These are phyloP conservation scores for Fonsecaea erecta DNA, from an alignment of 2,329 filamentous ascomycete species.

Conservation along the genomic window DNA sequence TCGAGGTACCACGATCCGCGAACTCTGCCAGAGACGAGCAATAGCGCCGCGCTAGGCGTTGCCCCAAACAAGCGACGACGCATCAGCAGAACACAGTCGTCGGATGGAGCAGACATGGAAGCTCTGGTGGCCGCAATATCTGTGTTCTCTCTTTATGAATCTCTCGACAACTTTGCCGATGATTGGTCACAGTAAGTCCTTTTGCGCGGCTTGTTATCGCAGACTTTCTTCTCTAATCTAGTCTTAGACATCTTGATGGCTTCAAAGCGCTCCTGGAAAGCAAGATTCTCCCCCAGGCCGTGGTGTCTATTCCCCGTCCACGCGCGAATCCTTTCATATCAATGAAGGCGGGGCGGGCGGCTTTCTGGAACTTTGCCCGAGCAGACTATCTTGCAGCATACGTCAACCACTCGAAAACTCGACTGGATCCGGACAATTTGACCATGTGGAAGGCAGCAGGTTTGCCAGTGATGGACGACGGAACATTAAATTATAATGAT, in stretches of 20 bases:
- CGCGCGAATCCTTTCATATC: conserved; percentile 41
- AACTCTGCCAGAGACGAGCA: conserved; percentile 20
- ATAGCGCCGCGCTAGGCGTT: not conserved
- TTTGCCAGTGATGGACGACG: conserved; percentile 60
- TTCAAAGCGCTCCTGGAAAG: conserved; percentile 64
- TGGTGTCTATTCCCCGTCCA: conserved; percentile 23
- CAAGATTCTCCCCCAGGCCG: conserved; percentile 46
- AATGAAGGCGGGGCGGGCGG: conserved; percentile 61
- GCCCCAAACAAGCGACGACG: conserved; percentile 47
- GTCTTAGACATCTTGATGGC: conserved; percentile 61
- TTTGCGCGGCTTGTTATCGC: not conserved
- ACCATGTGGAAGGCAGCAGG: conserved; percentile 68
- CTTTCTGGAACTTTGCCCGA: conserved; percentile 70
- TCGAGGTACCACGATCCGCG: conserved; percentile 25
- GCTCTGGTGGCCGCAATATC: conserved; percentile 68
- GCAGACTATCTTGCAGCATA: conserved; percentile 69
- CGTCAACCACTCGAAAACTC: conserved; percentile 65
- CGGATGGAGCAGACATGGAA: conserved; percentile 51
- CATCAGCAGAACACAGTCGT: conserved; percentile 29
- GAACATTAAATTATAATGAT: conserved; percentile 27
- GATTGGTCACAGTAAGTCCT: conserved; percentile 61
- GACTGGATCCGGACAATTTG: conserved; percentile 66
- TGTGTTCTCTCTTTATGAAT: conserved; percentile 70
- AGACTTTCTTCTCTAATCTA: not conserved
- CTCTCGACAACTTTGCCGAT: conserved; percentile 66